Evolutionary conservation across 441 rosid genomes (phyloP).

Genomic region (Euphorbia corollata): DNA sequence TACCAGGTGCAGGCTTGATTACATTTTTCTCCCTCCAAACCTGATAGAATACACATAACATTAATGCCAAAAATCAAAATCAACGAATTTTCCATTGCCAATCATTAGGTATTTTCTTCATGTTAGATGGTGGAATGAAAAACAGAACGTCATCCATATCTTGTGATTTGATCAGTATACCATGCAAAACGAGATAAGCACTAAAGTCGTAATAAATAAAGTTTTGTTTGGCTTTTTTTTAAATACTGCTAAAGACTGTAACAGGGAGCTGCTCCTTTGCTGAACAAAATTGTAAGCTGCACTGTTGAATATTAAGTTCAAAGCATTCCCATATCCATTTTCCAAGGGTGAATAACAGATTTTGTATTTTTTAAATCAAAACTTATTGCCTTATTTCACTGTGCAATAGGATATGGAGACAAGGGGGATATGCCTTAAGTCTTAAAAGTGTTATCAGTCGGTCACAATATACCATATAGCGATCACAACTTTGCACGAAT

Average conservation of each 20-base stretch:
- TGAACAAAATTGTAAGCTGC: neutral
- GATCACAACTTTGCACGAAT: neutral
- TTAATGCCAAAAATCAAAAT: constrained; percentile 14
- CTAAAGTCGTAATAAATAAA: neutral
- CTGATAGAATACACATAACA: constrained; percentile 31
- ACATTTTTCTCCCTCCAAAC: constrained; percentile 97
- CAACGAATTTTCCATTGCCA: neutral
- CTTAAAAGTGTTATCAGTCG: neutral
- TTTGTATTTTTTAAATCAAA: constrained; percentile 3
- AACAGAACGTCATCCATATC: neutral
- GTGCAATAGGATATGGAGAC: neutral
- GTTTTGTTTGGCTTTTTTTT: neutral
- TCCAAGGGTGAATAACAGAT: neutral
- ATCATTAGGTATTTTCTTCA: neutral
- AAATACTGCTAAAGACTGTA: neutral
- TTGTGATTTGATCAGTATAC: neutral
- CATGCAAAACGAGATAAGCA: neutral
- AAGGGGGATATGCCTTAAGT: neutral
- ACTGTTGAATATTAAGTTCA: neutral
- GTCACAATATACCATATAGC: neutral
- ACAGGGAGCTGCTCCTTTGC: neutral
- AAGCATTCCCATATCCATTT: neutral
- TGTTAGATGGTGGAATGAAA: neutral
- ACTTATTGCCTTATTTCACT: neutral
- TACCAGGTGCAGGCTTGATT: constrained; percentile 88